phyloP scores from a whole-genome alignment of 139 green algal species.

The Nannochloris sp. region DNA sequence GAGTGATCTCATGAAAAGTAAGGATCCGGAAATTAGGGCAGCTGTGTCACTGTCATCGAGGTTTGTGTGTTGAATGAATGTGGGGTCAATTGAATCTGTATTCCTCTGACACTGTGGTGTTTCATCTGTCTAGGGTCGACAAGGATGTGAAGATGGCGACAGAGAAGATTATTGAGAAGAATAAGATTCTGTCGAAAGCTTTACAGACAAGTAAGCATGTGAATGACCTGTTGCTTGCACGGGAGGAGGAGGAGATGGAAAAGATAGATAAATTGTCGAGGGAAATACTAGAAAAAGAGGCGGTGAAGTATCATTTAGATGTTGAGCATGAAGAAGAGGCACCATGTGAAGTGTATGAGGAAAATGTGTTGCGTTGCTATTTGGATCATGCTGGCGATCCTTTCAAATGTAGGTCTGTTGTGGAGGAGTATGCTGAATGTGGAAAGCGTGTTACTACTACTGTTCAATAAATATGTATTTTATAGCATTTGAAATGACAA shows the following conservation, averaged over 20 bases:
- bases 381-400: slow-evolving; percentile 5
- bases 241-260: slow-evolving; percentile 35
- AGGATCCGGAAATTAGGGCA: no score
- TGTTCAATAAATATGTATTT: slow-evolving; percentile 1
- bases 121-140: not conserved
- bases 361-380: slow-evolving; percentile 18
- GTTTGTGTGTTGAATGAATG: no score
- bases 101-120: not conserved
- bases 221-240: slow-evolving; percentile 39
- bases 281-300: slow-evolving; percentile 33
- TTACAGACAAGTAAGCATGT: slow-evolving; percentile 28
- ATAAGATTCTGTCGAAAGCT: slow-evolving; percentile 10
- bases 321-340: slow-evolving; percentile 9
- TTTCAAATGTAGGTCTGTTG: slow-evolving; percentile 11
- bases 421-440: slow-evolving; percentile 23
- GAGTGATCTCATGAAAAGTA: no score
- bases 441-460: not conserved
- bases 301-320: slow-evolving; percentile 2
- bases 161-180: not conserved
- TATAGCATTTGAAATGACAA: not conserved
- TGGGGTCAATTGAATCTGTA: no score
- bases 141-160: not conserved
- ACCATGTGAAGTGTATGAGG: slow-evolving; percentile 6
- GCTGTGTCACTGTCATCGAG: no score
- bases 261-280: slow-evolving; percentile 27